Percentiles rank a stretch among this genome's conserved stretches.
These are phyloP conservation scores for Dioscorea alata DNA, from an alignment of 106 monocot species.

Conservation along the genomic window DNA sequence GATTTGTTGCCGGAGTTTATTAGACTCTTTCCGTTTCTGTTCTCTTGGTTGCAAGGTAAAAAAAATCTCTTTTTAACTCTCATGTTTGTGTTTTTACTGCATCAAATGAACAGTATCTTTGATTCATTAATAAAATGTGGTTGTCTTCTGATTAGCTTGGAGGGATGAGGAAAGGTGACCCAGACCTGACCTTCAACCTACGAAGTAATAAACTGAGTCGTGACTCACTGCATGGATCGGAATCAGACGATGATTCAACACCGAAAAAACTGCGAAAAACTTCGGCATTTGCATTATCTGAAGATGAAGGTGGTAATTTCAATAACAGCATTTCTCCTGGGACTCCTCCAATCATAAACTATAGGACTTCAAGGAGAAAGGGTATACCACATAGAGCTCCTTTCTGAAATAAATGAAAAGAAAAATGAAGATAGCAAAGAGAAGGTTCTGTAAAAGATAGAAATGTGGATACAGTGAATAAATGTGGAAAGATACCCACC, in stretches of 20 bases:
- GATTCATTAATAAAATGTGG: no score
- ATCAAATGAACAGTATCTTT: no score
- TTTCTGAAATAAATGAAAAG: slow-evolving; percentile 15
- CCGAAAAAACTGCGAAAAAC: slow-evolving; percentile 41
- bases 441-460: not conserved
- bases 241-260: slow-evolving; percentile 43
- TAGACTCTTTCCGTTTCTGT: slow-evolving; percentile 91
- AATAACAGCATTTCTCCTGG: slow-evolving; percentile 56
- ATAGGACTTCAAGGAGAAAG: slow-evolving; percentile 74
- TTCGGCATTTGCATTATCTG: slow-evolving; percentile 4
- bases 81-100: no score
- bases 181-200: slow-evolving; percentile 59
- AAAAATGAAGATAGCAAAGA: not conserved
- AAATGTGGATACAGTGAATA: not conserved
- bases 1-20: slow-evolving; percentile 77
- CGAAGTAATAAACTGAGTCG: slow-evolving; percentile 20
- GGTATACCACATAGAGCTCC: slow-evolving; percentile 84
- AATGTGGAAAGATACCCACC: not conserved
- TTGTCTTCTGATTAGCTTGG: slow-evolving; percentile 36
- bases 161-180: slow-evolving; percentile 58
- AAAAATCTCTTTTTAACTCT: no score
- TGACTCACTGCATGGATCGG: slow-evolving; percentile 23
- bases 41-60: slow-evolving; percentile 97
- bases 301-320: slow-evolving; percentile 12
- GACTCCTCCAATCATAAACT: slow-evolving; percentile 70